phyloP scores from a whole-genome alignment of 805 yeast species.

The Candida pseudoglaebosa region DNA sequence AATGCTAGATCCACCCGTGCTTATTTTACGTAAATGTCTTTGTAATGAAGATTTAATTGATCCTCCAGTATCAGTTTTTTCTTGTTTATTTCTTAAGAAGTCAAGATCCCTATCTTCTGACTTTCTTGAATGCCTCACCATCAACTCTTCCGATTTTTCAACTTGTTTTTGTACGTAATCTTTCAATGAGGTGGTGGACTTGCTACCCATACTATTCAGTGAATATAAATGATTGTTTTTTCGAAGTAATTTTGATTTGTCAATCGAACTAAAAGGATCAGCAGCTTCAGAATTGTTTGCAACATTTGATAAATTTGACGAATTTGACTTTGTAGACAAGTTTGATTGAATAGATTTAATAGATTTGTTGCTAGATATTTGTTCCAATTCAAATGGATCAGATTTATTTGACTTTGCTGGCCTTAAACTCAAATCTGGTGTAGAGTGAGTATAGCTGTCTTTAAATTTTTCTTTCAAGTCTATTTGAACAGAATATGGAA shows the following conservation, averaged over 20 bases:
- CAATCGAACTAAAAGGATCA: conserved; percentile 4
- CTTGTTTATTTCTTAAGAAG: conserved; percentile 34
- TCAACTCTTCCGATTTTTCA: conserved; percentile 14
- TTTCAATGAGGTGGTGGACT: conserved; percentile 22
- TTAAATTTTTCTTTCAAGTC: conserved; percentile 5
- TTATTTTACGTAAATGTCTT: conserved; percentile 33
- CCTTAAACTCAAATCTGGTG: background rate
- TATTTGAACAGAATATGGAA: conserved; percentile 34
- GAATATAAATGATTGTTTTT: background rate
- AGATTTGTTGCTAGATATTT: background rate
- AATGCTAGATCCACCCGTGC: conserved; percentile 32
- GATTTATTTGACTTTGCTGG: conserved; percentile 1
- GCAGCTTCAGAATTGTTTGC: conserved; percentile 7
- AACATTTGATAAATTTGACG: conserved; percentile 16
- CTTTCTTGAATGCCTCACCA: conserved; percentile 15
- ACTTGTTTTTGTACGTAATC: conserved; percentile 31
- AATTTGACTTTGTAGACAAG: conserved; percentile 31
- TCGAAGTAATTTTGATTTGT: background rate
- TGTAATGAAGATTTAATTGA: conserved; percentile 30
- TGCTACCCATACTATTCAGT: background rate
- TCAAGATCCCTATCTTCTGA: conserved; percentile 25
- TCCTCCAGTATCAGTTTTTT: conserved; percentile 38
- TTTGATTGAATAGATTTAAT: conserved; percentile 37
- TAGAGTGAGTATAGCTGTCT: background rate
- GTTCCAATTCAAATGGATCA: conserved; percentile 1